Conservation (phyloP, 1,139 yeast genomes). For the Saccharomyces uvarum region DNA sequence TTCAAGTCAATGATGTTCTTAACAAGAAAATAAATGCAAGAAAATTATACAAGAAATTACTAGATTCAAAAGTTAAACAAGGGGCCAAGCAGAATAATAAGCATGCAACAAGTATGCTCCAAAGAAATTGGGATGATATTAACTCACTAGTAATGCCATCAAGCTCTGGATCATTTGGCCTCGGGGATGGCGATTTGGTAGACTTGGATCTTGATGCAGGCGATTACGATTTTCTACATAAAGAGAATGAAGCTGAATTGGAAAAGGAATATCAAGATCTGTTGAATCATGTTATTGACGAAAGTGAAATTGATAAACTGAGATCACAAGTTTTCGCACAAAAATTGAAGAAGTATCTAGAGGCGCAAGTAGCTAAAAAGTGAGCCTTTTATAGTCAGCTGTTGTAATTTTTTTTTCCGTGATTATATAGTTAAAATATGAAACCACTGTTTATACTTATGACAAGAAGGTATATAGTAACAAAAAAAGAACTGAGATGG, state of each 20-base stretch:
- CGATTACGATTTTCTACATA: conserved; percentile 12
- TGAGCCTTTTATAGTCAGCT: background rate
- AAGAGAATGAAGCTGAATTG: conserved; percentile 17
- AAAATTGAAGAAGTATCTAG: conserved; percentile 5
- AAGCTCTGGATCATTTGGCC: conserved; percentile 48
- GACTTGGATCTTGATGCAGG: conserved; percentile 39
- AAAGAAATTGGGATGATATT: conserved; percentile 43
- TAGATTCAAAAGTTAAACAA: conserved; percentile 23
- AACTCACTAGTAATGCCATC: conserved; percentile 40
- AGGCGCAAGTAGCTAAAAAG: background rate
- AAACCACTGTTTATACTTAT: too few species aligned
- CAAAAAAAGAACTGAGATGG: too few species aligned
- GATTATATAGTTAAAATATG: too few species aligned
- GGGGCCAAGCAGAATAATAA: conserved; percentile 12
- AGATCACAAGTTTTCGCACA: conserved; percentile 11
- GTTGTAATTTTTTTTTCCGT: too few species aligned
- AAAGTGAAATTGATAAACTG: conserved; percentile 29
- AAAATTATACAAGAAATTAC: conserved; percentile 30
- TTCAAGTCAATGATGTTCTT: conserved; percentile 42
- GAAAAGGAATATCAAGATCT: conserved; percentile 22
- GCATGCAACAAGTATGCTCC: conserved; percentile 25
- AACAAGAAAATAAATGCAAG: conserved; percentile 40
- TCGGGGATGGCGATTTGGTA: conserved; percentile 49
- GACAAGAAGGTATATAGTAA: too few species aligned
- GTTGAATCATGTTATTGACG: conserved; percentile 32